These are phyloP conservation scores for Solanum neorickii DNA, from an alignment of 257 asterid species.

Conservation along the genomic window DNA sequence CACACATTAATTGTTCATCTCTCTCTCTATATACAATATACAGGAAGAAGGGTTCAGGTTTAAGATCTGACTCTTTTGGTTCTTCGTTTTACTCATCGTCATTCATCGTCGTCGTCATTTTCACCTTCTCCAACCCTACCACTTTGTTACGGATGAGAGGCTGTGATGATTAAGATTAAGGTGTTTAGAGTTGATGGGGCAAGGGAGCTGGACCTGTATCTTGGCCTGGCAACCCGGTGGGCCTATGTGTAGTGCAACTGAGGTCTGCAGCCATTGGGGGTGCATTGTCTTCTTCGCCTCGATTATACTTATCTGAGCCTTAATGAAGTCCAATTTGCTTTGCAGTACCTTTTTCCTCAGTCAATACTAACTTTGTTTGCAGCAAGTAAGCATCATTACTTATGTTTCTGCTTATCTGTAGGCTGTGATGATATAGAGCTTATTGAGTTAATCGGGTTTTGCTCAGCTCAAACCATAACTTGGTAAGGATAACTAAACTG, in stretches of 20 bases:
- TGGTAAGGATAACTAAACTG: background rate
- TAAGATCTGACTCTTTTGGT: background rate
- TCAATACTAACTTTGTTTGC: background rate
- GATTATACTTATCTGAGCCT: background rate
- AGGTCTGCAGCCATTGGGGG: conserved; percentile 3
- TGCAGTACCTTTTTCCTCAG: background rate
- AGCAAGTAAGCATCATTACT: background rate
- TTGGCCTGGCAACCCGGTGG: conserved; percentile 4
- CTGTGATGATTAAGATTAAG: background rate
- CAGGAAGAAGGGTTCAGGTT: background rate
- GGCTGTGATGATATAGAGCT: background rate
- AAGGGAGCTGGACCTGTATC: background rate
- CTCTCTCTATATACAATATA: background rate
- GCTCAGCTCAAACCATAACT: background rate
- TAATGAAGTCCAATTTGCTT: background rate
- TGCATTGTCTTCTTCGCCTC: background rate
- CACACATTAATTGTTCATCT: background rate
- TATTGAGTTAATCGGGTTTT: background rate
- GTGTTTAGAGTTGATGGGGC: background rate
- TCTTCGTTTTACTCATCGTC: background rate
- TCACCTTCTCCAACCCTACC: background rate
- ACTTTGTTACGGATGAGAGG: background rate
- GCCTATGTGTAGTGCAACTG: background rate
- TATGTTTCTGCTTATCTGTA: background rate
- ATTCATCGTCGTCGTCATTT: background rate